These are phyloP conservation scores for Nakaseomyces bracarensis DNA, from an alignment of 1,139 yeast genomes.

Conservation along the genomic window DNA sequence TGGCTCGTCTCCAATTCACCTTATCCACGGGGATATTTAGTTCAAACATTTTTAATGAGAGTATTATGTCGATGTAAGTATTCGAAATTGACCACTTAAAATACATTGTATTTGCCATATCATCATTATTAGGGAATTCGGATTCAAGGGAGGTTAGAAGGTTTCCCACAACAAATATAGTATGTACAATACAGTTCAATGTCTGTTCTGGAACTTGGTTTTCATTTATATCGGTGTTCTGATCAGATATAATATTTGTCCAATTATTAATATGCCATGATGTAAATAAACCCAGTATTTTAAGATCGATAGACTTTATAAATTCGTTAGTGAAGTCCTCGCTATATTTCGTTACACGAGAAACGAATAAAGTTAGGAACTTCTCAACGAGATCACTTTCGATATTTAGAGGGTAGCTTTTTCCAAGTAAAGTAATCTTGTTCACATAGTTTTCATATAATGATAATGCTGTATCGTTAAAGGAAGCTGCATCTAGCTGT, in stretches of 20 bases:
- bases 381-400: conserved; percentile 16
- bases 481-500: conserved; percentile 9
- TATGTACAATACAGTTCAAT: neutral
- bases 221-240: conserved; percentile 8
- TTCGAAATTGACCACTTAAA: conserved; percentile 20
- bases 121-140: neutral
- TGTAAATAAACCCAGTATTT: conserved; percentile 21
- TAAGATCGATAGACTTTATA: conserved; percentile 20
- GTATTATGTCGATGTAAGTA: conserved; percentile 25
- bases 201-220: conserved; percentile 7
- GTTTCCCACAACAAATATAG: neutral
- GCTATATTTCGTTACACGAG: conserved; percentile 14
- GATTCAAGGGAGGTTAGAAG: neutral
- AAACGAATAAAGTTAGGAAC: conserved; percentile 16
- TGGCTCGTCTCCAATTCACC: conserved; percentile 17
- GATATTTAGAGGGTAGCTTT: conserved; percentile 23
- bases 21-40: conserved; percentile 24
- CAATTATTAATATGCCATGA: conserved; percentile 29
- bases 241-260: conserved; percentile 18
- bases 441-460: conserved; percentile 23
- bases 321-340: conserved; percentile 13
- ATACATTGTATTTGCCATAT: conserved; percentile 8
- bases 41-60: conserved; percentile 30
- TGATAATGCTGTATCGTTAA: conserved; percentile 13
- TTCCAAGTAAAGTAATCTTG: conserved; percentile 26